Evolutionary conservation across 257 asterid genomes (phyloP), one percentile per base, ranked within the genome.

Genomic region (Paraleonurus japonicus): DNA sequence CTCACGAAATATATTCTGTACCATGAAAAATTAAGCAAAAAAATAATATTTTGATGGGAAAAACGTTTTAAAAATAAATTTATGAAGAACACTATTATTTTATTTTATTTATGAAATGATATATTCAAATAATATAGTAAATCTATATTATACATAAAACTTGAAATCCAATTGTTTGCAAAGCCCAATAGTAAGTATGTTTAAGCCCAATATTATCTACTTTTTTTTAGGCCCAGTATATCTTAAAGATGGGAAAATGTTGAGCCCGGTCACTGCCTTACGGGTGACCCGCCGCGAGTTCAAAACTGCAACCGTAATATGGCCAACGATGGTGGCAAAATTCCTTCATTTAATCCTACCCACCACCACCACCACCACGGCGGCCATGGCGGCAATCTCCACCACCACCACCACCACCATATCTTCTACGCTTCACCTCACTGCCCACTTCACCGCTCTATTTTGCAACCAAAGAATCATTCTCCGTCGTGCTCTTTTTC

Each of bases 371-470:
- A 35, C 68, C 3, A 4, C 54, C 54, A n/a, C 10, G 74, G 47
- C 74, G 75, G 65, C 65, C n/a, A n/a, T n/a, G 77, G 20, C 73
- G 75, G 13, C 45, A n/a, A n/a, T n/a, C 37, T 0, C 66, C 78
- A 13, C 79, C 81, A 35, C 43, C 81, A 35, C 60, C 81, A 74
- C 69, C 88, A 82, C 67, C 87, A 80, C 70, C 86, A 86, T 7
- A 69, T 81, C 77, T 83, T 75, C 48, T 81, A 86, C 70, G 41
- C 82, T 28, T 81, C 79, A 20, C 89, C 89, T 19, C 60, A 81
- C 15, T 90, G 93, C 76, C 91, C 91, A 17, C 47, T 79, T 10
- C 95, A 90, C 81, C 75, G 80, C 75, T 47, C 80, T 39, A 47
- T 90, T 76, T 53, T 80, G 67, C 81, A 65, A 47, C 78, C 75